A percentile compares a stretch with the other conserved stretches of the same genome.
phyloP scores from a whole-genome alignment of 1,284 basidiomycete genomes.

The Microbotryum violaceum region DNA sequence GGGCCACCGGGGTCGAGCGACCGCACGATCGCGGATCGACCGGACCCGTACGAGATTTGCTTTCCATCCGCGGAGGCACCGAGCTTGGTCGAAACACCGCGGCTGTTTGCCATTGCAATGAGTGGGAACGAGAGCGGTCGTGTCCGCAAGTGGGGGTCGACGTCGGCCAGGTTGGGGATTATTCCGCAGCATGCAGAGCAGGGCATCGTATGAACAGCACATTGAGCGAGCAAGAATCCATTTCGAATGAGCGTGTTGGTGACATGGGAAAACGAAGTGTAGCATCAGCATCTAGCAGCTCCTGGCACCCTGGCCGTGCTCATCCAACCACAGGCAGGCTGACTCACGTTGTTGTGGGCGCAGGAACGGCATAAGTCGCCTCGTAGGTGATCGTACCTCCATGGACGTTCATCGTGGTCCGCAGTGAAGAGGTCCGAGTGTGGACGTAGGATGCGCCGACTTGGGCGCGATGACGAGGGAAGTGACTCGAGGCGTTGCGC shows the following conservation, averaged over 20 bases:
- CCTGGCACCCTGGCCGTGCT: too few species aligned
- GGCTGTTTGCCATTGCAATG: not conserved
- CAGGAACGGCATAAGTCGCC: constrained; percentile 10
- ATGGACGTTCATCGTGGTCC: not conserved
- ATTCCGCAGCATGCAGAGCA: not conserved
- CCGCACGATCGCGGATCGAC: constrained; percentile 21
- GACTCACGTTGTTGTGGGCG: constrained; percentile 20
- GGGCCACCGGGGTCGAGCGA: constrained; percentile 3
- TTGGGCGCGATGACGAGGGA: too few species aligned
- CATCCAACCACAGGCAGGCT: too few species aligned
- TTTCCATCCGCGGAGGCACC: constrained; percentile 17
- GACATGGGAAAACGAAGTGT: too few species aligned
- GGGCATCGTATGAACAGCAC: not conserved
- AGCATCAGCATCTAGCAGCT: too few species aligned
- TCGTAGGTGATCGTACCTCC: not conserved
- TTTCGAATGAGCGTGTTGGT: not conserved
- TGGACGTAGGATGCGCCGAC: too few species aligned
- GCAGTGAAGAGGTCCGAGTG: not conserved
- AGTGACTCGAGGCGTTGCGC: too few species aligned
- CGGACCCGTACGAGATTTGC: constrained; percentile 23
- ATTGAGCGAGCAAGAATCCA: too few species aligned
- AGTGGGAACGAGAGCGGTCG: not conserved
- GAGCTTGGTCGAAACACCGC: constrained; percentile 26
- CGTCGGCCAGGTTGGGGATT: not conserved
- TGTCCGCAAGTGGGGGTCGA: constrained; percentile 15